These are phyloP conservation scores for Cardamine chenopodiifolia DNA, from an alignment of 345 rosid genomes.

Conservation along the genomic window DNA sequence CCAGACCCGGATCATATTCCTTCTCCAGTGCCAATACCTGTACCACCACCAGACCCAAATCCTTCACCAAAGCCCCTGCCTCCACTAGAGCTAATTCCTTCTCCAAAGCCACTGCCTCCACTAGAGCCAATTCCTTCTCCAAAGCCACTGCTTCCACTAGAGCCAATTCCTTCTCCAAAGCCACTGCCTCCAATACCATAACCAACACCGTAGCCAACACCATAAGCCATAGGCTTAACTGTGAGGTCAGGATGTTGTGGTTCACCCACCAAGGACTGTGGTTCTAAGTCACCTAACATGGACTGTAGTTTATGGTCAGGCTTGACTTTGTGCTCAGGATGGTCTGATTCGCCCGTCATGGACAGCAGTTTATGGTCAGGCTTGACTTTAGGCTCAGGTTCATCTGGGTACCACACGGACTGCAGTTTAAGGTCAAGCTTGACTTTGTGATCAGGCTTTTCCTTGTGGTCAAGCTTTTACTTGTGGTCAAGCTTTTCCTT, in stretches of 20 bases:
- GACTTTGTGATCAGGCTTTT: not conserved
- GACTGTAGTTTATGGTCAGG: not conserved
- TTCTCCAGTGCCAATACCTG: conserved; percentile 41
- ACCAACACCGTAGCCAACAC: conserved; percentile 35
- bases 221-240: conserved; percentile 34
- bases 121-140: conserved; percentile 41
- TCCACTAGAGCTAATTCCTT: conserved; percentile 37
- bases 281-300: not conserved
- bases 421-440: not conserved
- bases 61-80: conserved; percentile 28
- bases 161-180: conserved; percentile 35
- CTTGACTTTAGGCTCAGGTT: not conserved
- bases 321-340: conserved; percentile 1
- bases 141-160: conserved; percentile 41
- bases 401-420: not conserved
- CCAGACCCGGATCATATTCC: conserved; percentile 40
- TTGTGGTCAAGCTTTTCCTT: not conserved
- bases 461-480: not conserved
- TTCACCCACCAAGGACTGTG: conserved; percentile 6
- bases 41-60: conserved; percentile 29
- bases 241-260: conserved; percentile 16
- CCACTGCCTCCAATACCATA: conserved; percentile 43
- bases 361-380: not conserved
- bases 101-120: conserved; percentile 33
- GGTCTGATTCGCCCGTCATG: conserved; percentile 1